Evolutionary conservation across 805 yeast species (phyloP), one percentile per base, ranked within the genome.

Genomic region (Sugiyamaella qingdaonensis): DNA sequence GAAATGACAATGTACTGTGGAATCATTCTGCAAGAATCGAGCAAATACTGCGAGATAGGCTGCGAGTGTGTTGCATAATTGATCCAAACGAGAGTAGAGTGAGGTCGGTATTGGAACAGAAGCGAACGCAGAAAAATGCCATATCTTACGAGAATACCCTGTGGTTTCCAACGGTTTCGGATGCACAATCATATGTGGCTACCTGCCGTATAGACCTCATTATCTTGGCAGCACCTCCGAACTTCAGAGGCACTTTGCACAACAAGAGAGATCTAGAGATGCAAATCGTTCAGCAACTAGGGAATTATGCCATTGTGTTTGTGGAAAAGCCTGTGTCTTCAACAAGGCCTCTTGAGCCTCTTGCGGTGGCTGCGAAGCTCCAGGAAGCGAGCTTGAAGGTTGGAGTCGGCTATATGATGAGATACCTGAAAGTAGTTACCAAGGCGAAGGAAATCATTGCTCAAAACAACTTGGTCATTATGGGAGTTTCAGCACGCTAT

Each of bases 351-450:
- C 54, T 51, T 10, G 51, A 54, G 46, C 58, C 61, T 10, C 37
- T 54, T 32, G 58, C 46, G 13, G 60, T 58, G 13, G 58, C 57
- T 14, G 16, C 14, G 10, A 41, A 21, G n/a, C 41, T 57, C 9
- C 34, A 46, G 13, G 44, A 51, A n/a, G 43, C 45, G 11, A 45
- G 49, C 4, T 24, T 51, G 32, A 41, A 35, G 13, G 51, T 52
- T 37, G 58, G 60, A 10, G 57, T 57, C 13, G 60, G 61, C 1
- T 57, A 58, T 50, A 57, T 58, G 61, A 55, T 58, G 56, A 54
- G 60, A 11, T 58, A 58, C 35, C 57, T 58, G 13, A 52, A 55
- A 47, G 58, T 54, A 9, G 61, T 58, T 18, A 60, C 55, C 35
- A 57, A 57, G 48, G 57, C 53, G 16, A 51, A 45, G 48, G 43